These are phyloP conservation scores for Paxillus rubicundulus DNA, from an alignment of 768 basidiomycete species.

Conservation along the genomic window DNA sequence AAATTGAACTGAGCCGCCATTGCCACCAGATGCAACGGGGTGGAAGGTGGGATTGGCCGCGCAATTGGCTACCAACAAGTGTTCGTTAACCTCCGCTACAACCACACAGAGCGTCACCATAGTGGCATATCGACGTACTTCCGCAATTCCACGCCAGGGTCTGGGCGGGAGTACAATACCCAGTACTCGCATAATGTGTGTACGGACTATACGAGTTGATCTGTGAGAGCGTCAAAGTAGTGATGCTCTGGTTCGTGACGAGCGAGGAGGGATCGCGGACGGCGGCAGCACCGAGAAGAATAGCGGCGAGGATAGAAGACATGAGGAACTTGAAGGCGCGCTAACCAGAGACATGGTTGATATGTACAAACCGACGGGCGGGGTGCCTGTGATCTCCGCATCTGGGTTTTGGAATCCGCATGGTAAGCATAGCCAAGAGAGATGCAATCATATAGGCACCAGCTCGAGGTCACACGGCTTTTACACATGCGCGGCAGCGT, in stretches of 20 bases:
- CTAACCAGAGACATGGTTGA: constrained; percentile 13
- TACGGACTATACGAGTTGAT: constrained; percentile 44
- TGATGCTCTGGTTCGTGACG: constrained; percentile 34
- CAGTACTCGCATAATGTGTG: constrained; percentile 47
- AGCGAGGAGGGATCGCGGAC: constrained; percentile 20
- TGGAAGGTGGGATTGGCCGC: constrained; percentile 40
- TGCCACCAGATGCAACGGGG: constrained; percentile 45
- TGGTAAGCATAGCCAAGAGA: too few relatives aligned
- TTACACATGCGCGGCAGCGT: too few relatives aligned
- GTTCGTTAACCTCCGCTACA: constrained; percentile 13
- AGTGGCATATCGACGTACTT: constrained; percentile 28
- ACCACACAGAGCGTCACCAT: too few relatives aligned
- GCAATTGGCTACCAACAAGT: constrained; percentile 35
- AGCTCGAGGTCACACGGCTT: too few relatives aligned
- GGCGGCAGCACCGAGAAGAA: constrained; percentile 7
- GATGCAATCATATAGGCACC: too few relatives aligned
- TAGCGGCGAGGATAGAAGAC: constrained; percentile 1
- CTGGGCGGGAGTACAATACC: constrained; percentile 41
- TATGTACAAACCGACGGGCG: constrained; percentile 43
- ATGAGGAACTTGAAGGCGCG: constrained; percentile 24
- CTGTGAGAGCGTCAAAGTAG: constrained; percentile 37
- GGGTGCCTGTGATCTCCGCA: constrained; percentile 16
- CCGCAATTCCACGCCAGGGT: constrained; percentile 53
- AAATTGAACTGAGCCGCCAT: constrained; percentile 38
- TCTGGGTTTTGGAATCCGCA: constrained; percentile 11